Conservation (phyloP, 2,329 filamentous ascomycete genomes). For the Xylaria sp. region DNA sequence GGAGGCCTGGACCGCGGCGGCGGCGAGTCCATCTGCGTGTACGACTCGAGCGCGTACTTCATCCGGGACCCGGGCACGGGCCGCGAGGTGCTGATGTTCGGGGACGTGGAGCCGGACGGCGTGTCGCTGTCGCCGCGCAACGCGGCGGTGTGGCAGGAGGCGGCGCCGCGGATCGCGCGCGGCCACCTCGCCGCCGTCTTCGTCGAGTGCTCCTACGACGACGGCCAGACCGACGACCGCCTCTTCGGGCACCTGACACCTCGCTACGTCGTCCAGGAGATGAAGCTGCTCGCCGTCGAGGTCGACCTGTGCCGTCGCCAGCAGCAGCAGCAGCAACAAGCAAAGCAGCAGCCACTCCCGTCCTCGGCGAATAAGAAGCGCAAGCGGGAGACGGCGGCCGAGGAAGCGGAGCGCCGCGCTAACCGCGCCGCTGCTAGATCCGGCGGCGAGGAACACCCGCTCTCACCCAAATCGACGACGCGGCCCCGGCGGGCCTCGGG, state of each 20-base stretch:
- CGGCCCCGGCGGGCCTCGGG: constrained; percentile 30
- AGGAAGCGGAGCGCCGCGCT: constrained; percentile 27
- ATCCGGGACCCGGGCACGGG: constrained; percentile 73
- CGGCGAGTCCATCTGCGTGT: constrained; percentile 68
- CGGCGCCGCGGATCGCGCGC: constrained; percentile 78
- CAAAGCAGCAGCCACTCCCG: no score
- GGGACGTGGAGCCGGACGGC: constrained; percentile 91
- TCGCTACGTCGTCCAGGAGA: constrained; percentile 77
- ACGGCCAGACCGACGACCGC: constrained; percentile 73
- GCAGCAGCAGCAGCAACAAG: no score
- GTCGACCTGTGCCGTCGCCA: constrained; percentile 62
- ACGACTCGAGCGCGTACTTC: constrained; percentile 92
- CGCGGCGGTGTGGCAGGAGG: constrained; percentile 81
- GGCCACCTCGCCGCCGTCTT: constrained; percentile 80
- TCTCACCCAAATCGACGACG: constrained; percentile 56
- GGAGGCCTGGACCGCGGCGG: constrained; percentile 35
- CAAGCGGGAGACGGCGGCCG: constrained; percentile 62
- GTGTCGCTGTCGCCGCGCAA: constrained; percentile 83
- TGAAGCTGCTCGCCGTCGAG: constrained; percentile 70
- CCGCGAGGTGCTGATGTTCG: constrained; percentile 87
- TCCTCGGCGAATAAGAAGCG: constrained; percentile 61
- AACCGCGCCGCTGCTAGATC: constrained; percentile 20
- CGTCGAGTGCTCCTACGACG: constrained; percentile 93
- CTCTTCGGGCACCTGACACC: constrained; percentile 91
- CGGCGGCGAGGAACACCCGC: constrained; percentile 45